Base-by-base conservation (phyloP, 192 early-diverging fungal species). In the Backusella luteola region DNA sequence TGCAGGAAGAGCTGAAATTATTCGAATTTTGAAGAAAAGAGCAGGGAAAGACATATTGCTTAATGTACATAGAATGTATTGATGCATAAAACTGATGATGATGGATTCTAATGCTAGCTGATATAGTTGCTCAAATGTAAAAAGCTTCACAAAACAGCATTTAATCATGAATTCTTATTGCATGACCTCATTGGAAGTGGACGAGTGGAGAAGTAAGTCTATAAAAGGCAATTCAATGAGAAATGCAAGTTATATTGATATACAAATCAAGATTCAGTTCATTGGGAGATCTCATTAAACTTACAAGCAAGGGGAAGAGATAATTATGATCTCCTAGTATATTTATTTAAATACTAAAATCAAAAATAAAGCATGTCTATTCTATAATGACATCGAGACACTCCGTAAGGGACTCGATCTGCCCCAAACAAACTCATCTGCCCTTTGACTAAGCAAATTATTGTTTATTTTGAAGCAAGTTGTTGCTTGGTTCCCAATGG, bases 131-230 rank as follows among this genome's bases (percentile, higher is more conserved):
- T 85, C 9, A 66, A 81, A 41, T 53, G 76, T 8, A 87, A 85
- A 36, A 79, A 73, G 11, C 59, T 87, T 34, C 73, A 77, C 14
- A 79, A 83, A 0, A 81, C 86, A 1, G 56, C 69, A 34, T 79
- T 87, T 23, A 76, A 76, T 5, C 79, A 84, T 53, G 84, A 85
- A 11, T 87, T 85, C 56, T 70, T 85, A 59, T 67, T 87, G 17
- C 86, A 87, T 70, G 86, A 87, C 68, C 44, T 87, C 42, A 69
- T 87, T 9, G 86, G 86, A 14, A 87, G 84, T 79, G 86, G 86
- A 12, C 78, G 86, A 14, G 86, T 82, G n/a, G 80, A 83, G 70
- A 82, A 80, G 86, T 87, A 78, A 70, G 14, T 39, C 3, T 11
- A 59, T n/a, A 56, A 21, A 56, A 56, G 19, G 19, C 21, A 53